phyloP scores from a whole-genome alignment of 176 grass and related monocot genomes.

The Juncus effusus region DNA sequence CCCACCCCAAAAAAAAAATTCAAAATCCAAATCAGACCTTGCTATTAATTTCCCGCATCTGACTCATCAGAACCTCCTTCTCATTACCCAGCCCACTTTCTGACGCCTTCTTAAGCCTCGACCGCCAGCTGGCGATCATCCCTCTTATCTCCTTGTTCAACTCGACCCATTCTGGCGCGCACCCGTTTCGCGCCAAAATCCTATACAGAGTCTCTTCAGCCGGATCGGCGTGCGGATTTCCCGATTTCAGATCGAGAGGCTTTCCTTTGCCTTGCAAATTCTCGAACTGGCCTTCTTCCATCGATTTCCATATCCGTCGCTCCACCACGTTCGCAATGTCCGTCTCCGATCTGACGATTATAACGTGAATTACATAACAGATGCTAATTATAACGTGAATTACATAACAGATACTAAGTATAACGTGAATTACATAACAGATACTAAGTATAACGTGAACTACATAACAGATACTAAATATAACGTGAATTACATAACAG shows the following conservation, averaged over 20 bases:
- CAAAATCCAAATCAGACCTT: slow-evolving; percentile 35
- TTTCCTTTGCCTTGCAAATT: slow-evolving; percentile 85
- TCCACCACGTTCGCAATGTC: slow-evolving; percentile 90
- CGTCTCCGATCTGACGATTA: slow-evolving; percentile 55
- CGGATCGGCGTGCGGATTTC: slow-evolving; percentile 73
- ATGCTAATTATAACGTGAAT: too few species aligned
- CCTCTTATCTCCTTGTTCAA: slow-evolving; percentile 80
- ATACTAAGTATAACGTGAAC: too few species aligned
- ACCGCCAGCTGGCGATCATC: slow-evolving; percentile 48
- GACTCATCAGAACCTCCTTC: slow-evolving; percentile 41
- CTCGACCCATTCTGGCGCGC: slow-evolving; percentile 74
- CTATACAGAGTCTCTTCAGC: slow-evolving; percentile 84
- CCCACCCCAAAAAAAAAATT: too few species aligned
- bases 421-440: too few species aligned
- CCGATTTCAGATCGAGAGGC: slow-evolving; percentile 50
- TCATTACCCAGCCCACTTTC: slow-evolving; percentile 41
- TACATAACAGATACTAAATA: too few species aligned
- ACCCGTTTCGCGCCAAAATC: slow-evolving; percentile 70
- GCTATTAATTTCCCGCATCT: slow-evolving; percentile 67
- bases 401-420: too few species aligned
- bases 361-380: too few species aligned
- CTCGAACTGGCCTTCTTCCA: slow-evolving; percentile 93
- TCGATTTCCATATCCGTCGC: slow-evolving; percentile 90
- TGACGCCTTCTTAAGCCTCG: slow-evolving; percentile 50
- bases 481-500: too few species aligned